Evolutionary conservation across 164 flowering plant species (phyloP), one percentile per base, ranked within the genome.

Genomic region (Liriodendron chinense): DNA sequence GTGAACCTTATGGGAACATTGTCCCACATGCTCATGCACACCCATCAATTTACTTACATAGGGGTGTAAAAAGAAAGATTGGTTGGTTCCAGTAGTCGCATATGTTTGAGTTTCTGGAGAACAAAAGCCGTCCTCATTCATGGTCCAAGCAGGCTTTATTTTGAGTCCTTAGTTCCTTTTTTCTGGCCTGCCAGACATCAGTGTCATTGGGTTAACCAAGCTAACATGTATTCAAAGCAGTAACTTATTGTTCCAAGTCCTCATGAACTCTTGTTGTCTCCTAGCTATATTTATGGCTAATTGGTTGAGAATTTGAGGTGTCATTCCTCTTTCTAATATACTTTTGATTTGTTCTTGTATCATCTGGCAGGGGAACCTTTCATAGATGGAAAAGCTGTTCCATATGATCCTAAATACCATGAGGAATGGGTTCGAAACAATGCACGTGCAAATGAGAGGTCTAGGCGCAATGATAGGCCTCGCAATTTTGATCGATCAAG

Each of bases 371-470:
- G 87, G 9, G 87, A 83, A 50, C 87, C 87, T 47, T 82, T 85
- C 68, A 83, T 85, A 21, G 65, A 82, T 69, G 88, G 88, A 22
- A 66, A 83, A 79, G 82, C 83, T 21, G 88, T 85, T n/a, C 88
- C 88, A 0, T 83, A 85, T 71, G 88, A 85, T 64, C 88, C 88
- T 18, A 85, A 85, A 72, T 83, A 85, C 49, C 88, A 85, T 69
- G 88, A 83, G 76, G 77, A 74, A 66, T 85, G 84, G 85, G 76
- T 81, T 1, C 48, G 80, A 7, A 85, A 81, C 74, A 78, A 81
- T 75, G 80, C 78, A 20, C 74, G 79, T 4, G 79, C 75, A 7
- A 73, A 75, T 80, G 81, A 78, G 49, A 75, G 80, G 64, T 75
- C 77, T 22, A 61, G 80, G 75, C 71, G 78, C 14, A 77, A 68